Percentiles rank a stretch among this genome's conserved stretches.
Conservation (phyloP, 495 filamentous ascomycete genomes). For the Mycothermus thermophilus region DNA sequence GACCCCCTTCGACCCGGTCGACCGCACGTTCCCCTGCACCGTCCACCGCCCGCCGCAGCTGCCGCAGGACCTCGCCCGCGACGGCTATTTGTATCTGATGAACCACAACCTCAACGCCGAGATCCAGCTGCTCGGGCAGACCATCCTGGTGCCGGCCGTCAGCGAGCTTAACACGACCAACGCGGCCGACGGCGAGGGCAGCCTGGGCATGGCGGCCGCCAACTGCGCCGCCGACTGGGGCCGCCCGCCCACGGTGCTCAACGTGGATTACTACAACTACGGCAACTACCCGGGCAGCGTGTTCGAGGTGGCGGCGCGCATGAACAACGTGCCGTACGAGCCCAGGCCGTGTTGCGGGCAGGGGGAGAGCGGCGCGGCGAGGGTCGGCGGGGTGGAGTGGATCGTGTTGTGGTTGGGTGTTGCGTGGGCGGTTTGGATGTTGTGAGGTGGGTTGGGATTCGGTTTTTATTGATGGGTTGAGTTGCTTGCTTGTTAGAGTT, state of each 20-base stretch:
- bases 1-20: conserved; percentile 55
- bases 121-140: conserved; percentile 43
- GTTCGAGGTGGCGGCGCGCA: conserved; percentile 74
- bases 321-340: conserved; percentile 76
- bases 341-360: conserved; percentile 56
- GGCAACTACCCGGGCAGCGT: conserved; percentile 62
- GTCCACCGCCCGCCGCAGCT: conserved; percentile 57
- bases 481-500: not conserved
- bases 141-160: conserved; percentile 63
- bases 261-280: conserved; percentile 79
- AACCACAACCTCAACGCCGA: conserved; percentile 86
- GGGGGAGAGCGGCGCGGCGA: conserved; percentile 13
- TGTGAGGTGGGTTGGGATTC: no score
- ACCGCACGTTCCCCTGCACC: conserved; percentile 50
- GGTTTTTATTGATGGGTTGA: conserved; percentile 1
- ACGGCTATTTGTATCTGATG: conserved; percentile 70
- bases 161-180: conserved; percentile 56
- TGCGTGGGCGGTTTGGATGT: conserved; percentile 5
- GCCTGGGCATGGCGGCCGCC: conserved; percentile 53
- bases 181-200: conserved; percentile 47
- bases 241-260: conserved; percentile 67
- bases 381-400: conserved; percentile 2
- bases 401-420: conserved; percentile 5
- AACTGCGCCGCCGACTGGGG: conserved; percentile 57
- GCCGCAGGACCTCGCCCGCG: conserved; percentile 32